Evolutionary conservation across 1,284 basidiomycete genomes (phyloP).

Genomic region (Tilletia walkeri): DNA sequence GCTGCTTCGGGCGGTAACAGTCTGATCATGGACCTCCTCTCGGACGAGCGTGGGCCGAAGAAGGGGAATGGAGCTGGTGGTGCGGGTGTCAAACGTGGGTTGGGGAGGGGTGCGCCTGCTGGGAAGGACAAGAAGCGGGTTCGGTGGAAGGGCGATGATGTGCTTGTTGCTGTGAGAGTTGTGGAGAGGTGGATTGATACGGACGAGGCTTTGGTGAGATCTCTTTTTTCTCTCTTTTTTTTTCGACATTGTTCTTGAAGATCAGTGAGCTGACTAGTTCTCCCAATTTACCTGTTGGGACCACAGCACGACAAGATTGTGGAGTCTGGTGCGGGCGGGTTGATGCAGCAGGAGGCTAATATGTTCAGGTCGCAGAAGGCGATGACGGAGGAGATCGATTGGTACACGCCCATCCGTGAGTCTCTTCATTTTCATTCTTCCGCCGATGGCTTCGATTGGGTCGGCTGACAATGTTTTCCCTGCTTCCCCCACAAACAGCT

Average conservation of each 20-base stretch:
- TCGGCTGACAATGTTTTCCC: too few species aligned
- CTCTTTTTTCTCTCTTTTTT: neutral
- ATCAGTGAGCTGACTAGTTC: neutral
- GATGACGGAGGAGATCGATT: conserved; percentile 14
- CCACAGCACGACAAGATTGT: neutral
- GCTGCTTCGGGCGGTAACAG: neutral
- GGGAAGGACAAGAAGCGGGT: conserved; percentile 14
- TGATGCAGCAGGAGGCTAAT: conserved; percentile 8
- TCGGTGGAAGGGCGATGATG: neutral
- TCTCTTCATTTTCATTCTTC: neutral
- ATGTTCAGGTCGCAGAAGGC: conserved; percentile 11
- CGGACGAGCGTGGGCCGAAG: conserved; percentile 7
- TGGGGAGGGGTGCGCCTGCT: neutral
- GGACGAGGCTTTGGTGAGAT: conserved; percentile 10
- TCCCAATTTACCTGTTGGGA: too few species aligned
- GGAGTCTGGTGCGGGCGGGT: neutral
- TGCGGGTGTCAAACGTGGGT: neutral
- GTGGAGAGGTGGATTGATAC: conserved; percentile 1
- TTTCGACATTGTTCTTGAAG: neutral
- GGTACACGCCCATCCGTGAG: neutral
- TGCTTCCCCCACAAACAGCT: neutral
- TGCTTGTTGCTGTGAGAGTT: neutral
- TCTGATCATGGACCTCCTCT: conserved; percentile 14
- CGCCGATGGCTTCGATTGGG: neutral
- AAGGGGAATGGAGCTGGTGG: neutral